Evolutionary conservation across 2,329 filamentous ascomycete genomes (phyloP), one percentile per base, ranked within the genome.

Genomic region (Epichloe coenophiala): DNA sequence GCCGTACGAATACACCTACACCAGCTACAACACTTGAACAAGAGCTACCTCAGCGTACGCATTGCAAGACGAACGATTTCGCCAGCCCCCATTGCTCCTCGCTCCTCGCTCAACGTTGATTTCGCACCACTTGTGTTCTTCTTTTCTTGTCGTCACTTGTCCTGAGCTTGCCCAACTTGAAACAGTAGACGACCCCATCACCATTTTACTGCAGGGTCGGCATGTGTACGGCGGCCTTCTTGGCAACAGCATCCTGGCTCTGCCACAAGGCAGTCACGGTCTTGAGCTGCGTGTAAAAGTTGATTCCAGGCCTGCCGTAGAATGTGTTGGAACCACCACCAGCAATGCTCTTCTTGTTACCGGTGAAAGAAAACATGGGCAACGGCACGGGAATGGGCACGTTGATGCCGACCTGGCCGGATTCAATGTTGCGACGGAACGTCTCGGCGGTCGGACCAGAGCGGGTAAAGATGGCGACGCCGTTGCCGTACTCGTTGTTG

Each of bases 271-370:
- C 84, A 49, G 93, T 98, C 46, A 98, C 93, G 3, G 93, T 98
- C 86, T 98, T 97, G 64, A 86, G 79, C 72, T 97, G 93, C 3
- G 93, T 98, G 70, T 95, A 97, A 66, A 98, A 98, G 64, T 86
- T 83, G 65, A 98, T 70, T 23, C 91, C 93, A 1, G 89, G 88
- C 69, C 87, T 86, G 58, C 93, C 93, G 70, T 98, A 98, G 67
- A 98, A 97, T 15, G 89, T 95, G 71, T 80, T 95, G 38, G 87
- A 86, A 54, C 93, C 91, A 48, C 90, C 90, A 50, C 91, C 93
- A 1, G 93, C 93, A 51, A 97, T 76, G 62, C 83, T 88, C 77
- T 86, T 90, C 83, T 98, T 91, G 73, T 85, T 85, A 43, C 81
- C 82, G 31, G 81, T 85, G 65, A 86, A 85, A 51, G 77, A 81